Evolutionary conservation across 2,329 filamentous ascomycete genomes (phyloP), one percentile per base, ranked within the genome.

Genomic region (Dichotomopilus funicola): DNA sequence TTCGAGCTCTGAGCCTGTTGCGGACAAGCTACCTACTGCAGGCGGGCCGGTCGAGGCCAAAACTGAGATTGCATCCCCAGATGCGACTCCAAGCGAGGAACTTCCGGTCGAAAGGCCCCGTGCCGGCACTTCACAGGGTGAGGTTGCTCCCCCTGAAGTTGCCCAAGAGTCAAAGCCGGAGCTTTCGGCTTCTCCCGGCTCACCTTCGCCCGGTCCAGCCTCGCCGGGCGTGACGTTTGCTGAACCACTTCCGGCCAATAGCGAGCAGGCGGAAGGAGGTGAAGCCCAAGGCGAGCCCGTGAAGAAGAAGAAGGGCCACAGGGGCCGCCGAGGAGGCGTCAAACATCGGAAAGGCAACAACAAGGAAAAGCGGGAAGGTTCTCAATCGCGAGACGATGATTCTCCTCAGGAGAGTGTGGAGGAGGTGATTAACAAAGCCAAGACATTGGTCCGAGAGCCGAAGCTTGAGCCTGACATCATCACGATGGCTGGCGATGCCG

Each of bases 241-340:
- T 5, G 63, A 66, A 6, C 49, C 59, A 3, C 19, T 27, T 4
- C 61, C 64, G 10, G n/a, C 43, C 12, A 51, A 53, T 1, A 56
- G 53, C 11, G 54, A 60, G 33, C 59, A 54, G 9, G 53, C 56
- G 5, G 66, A 71, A 40, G 65, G 65, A 43, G 49, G 59, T 6
- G 62, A 61, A 0, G 66, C 66, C 45, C 52, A 11, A 7, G 40
- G 64, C 51, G 77, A 79, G 12, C 75, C 74, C 42, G 75, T 73
- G 57, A 85, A 84, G 64, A 86, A 86, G 69, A 86, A 83, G 66
- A 88, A 86, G 67, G 78, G 81, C 0, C 85, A 87, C 54, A 78
- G 87, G 54, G 88, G 88, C 4, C 78, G 82, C n/a, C 80, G 88
- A 48, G 88, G 87, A 27, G 87, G 88, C 2, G 79, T 81, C 13